Conservation (phyloP, 2,329 filamentous ascomycete genomes). For the Raffaelea ambrosiae region DNA sequence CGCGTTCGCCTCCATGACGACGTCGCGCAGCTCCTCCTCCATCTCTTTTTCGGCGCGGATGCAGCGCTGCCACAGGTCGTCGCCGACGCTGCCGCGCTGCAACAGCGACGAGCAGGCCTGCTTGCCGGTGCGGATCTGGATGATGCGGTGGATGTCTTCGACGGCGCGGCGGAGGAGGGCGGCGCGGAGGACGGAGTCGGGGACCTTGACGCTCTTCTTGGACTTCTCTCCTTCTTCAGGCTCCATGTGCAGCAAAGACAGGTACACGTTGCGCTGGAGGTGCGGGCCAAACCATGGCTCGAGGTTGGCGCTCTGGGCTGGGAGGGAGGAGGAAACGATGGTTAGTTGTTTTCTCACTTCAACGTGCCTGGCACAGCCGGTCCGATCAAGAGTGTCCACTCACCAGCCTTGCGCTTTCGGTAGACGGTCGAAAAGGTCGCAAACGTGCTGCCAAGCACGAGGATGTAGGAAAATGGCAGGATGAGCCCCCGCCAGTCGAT, state of each 20-base stretch:
- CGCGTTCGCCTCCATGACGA: slow-evolving; percentile 91
- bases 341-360: background rate
- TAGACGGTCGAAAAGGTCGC: slow-evolving; percentile 90
- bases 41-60: slow-evolving; percentile 92
- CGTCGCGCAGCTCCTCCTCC: slow-evolving; percentile 89
- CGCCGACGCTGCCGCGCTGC: slow-evolving; percentile 86
- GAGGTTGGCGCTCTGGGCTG: slow-evolving; percentile 72
- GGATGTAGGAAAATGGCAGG: slow-evolving; percentile 83
- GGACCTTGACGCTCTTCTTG: slow-evolving; percentile 47
- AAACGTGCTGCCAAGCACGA: slow-evolving; percentile 78
- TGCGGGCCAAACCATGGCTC: slow-evolving; percentile 93
- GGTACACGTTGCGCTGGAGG: slow-evolving; percentile 87
- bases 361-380: too few species aligned
- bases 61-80: slow-evolving; percentile 93
- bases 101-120: slow-evolving; percentile 75
- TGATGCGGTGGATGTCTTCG: slow-evolving; percentile 87
- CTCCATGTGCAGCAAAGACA: slow-evolving; percentile 77
- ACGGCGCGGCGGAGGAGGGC: slow-evolving; percentile 81
- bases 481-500: slow-evolving; percentile 77
- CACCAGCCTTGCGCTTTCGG: slow-evolving; percentile 81
- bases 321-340: too few species aligned
- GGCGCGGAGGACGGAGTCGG: slow-evolving; percentile 78
- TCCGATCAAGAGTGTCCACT: slow-evolving; percentile 20
- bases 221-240: slow-evolving; percentile 32
- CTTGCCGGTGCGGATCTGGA: slow-evolving; percentile 82